Percentiles rank a stretch among this genome's conserved stretches.
phyloP scores from a whole-genome alignment of 2,329 filamentous ascomycete species.

The Fusarium guadeloupense region DNA sequence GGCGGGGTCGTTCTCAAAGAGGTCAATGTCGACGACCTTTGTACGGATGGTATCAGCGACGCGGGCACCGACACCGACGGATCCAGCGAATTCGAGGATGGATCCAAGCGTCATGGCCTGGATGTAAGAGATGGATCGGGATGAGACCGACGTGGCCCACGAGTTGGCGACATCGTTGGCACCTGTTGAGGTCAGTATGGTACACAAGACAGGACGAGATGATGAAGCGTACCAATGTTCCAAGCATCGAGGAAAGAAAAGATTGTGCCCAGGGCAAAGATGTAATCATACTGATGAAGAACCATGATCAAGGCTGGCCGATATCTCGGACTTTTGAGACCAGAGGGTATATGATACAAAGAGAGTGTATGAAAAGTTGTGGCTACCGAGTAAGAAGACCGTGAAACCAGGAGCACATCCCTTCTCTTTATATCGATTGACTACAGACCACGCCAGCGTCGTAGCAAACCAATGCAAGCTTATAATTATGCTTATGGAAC shows the following conservation, averaged over 20 bases:
- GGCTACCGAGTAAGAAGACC: slow-evolving; percentile 8
- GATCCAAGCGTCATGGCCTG: slow-evolving; percentile 68
- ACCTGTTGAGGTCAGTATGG: slow-evolving; percentile 27
- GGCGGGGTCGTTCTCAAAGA: slow-evolving; percentile 60
- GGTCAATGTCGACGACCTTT: slow-evolving; percentile 62
- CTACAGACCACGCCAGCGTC: slow-evolving; percentile 11
- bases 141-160: slow-evolving; percentile 79
- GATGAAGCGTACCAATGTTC: slow-evolving; percentile 63
- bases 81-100: slow-evolving; percentile 69
- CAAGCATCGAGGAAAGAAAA: slow-evolving; percentile 72
- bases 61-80: slow-evolving; percentile 67
- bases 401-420: background rate
- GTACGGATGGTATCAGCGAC: slow-evolving; percentile 71
- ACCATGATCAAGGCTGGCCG: slow-evolving; percentile 28
- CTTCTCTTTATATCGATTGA: slow-evolving; percentile 40
- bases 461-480: slow-evolving; percentile 45
- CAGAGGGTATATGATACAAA: slow-evolving; percentile 5
- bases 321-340: slow-evolving; percentile 6
- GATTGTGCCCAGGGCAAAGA: slow-evolving; percentile 71
- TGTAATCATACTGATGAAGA: slow-evolving; percentile 66
- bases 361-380: slow-evolving; percentile 2
- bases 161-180: slow-evolving; percentile 76
- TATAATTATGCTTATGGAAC: slow-evolving; percentile 40
- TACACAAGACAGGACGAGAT: fast-evolving
- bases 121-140: slow-evolving; percentile 69